A percentile compares a stretch with the other conserved stretches of the same genome.
Evolutionary conservation across 2,329 filamentous ascomycete species (phyloP).

Genomic region (Didymosphaeria variabile): DNA sequence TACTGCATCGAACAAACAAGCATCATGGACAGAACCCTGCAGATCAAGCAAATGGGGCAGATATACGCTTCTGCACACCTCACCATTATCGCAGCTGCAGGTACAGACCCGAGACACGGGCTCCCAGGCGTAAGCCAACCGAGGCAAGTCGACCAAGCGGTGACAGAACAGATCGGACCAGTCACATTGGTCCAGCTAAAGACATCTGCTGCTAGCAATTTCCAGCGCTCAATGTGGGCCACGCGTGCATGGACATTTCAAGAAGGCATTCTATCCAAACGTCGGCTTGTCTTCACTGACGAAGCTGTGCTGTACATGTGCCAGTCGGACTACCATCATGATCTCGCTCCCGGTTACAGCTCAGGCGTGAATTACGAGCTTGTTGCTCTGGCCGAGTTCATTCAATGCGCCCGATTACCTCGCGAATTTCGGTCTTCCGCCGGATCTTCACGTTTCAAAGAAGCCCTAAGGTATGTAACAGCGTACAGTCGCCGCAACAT

Average conservation of each 20-base stretch:
- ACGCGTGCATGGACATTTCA: slow-evolving; percentile 20
- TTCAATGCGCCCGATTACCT: not conserved
- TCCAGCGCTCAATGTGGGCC: slow-evolving; percentile 9
- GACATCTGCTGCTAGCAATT: not conserved
- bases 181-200: not conserved
- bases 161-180: not conserved
- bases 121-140: slow-evolving; percentile 13
- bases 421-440: not conserved
- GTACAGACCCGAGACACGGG: slow-evolving; percentile 8
- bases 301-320: slow-evolving; percentile 5
- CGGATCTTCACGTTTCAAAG: not conserved
- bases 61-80: slow-evolving; percentile 10
- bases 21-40: not conserved
- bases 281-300: slow-evolving; percentile 14
- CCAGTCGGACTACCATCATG: not conserved
- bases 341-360: not conserved
- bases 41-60: slow-evolving; percentile 11
- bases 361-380: not conserved
- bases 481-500: slow-evolving; percentile 4
- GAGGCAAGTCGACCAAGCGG: not conserved
- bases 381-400: not conserved
- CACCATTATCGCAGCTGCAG: slow-evolving; percentile 11
- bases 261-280: slow-evolving; percentile 12
- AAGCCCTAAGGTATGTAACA: slow-evolving; percentile 1
- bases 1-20: slow-evolving; percentile 12